Conservation (phyloP, 2,329 filamentous ascomycete genomes). For the Fonsecaea monophora region DNA sequence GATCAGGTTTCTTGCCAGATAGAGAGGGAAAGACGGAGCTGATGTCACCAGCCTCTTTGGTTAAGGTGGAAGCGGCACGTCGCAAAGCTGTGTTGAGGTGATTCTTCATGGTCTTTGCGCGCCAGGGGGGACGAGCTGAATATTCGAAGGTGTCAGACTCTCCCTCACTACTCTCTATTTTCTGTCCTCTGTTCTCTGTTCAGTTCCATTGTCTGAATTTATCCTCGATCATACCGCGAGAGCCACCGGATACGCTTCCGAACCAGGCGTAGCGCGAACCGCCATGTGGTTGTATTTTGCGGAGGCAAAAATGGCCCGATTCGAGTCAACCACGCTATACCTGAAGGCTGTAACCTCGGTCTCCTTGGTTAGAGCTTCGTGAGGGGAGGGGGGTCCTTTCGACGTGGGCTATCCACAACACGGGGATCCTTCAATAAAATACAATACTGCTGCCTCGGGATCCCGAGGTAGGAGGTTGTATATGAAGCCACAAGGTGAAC, state of each 20-base stretch:
- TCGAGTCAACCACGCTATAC: neutral
- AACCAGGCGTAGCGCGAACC: conserved; percentile 6
- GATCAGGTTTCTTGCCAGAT: conserved; percentile 51
- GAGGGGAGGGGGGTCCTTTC: neutral
- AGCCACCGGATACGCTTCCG: conserved; percentile 14
- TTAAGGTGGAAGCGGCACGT: conserved; percentile 44
- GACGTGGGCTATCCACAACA: too few species aligned
- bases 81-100: conserved; percentile 14
- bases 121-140: neutral
- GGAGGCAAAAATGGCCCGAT: neutral
- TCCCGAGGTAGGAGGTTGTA: neutral
- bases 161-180: too few species aligned
- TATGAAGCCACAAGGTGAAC: neutral
- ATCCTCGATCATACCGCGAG: conserved; percentile 26
- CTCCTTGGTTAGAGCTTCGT: neutral
- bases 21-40: conserved; percentile 58
- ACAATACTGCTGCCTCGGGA: neutral
- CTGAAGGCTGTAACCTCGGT: conserved; percentile 14
- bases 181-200: neutral
- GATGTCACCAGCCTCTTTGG: conserved; percentile 56
- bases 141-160: neutral
- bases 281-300: neutral
- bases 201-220: conserved; percentile 13
- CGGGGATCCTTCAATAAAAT: too few species aligned
- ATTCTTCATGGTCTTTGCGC: conserved; percentile 21